Conservation (phyloP, 768 basidiomycete species). For the Suillus decipiens region DNA sequence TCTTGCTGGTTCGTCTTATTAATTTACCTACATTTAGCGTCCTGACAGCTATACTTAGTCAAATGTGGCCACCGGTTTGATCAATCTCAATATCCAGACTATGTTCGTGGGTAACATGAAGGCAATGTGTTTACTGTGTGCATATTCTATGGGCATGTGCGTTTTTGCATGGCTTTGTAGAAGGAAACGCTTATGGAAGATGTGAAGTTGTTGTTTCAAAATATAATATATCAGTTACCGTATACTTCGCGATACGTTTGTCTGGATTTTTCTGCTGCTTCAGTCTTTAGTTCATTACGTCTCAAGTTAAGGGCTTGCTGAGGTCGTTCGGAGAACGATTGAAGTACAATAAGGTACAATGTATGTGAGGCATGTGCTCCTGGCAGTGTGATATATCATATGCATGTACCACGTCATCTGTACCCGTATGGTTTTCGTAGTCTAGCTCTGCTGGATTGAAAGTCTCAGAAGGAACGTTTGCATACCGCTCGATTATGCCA, state of each 20-base stretch:
- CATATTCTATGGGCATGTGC: slow-evolving; percentile 63
- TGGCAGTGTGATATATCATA: not conserved
- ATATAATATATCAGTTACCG: not conserved
- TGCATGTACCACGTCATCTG: not conserved
- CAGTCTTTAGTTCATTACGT: not conserved
- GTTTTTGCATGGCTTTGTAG: slow-evolving; percentile 61
- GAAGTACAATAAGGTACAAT: not conserved
- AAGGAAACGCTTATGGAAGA: slow-evolving; percentile 35
- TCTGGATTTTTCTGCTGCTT: not conserved
- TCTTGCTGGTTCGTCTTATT: slow-evolving; percentile 67
- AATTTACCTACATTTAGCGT: not conserved
- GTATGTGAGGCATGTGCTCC: not conserved
- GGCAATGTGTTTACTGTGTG: slow-evolving; percentile 62
- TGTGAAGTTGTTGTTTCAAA: slow-evolving; percentile 12
- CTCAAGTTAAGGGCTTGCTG: not conserved
- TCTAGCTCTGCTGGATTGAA: not conserved
- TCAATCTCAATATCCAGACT: slow-evolving; percentile 79
- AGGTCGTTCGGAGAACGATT: not conserved
- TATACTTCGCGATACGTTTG: not conserved
- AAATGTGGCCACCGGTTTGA: slow-evolving; percentile 81
- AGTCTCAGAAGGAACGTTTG: not conserved
- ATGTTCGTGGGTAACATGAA: slow-evolving; percentile 66
- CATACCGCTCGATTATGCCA: not conserved
- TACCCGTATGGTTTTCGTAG: no score
- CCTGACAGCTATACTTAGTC: slow-evolving; percentile 50